Percentiles rank a stretch among this genome's conserved stretches.
Conservation (phyloP, 129 eudicot species). For the Flaveria robusta region DNA sequence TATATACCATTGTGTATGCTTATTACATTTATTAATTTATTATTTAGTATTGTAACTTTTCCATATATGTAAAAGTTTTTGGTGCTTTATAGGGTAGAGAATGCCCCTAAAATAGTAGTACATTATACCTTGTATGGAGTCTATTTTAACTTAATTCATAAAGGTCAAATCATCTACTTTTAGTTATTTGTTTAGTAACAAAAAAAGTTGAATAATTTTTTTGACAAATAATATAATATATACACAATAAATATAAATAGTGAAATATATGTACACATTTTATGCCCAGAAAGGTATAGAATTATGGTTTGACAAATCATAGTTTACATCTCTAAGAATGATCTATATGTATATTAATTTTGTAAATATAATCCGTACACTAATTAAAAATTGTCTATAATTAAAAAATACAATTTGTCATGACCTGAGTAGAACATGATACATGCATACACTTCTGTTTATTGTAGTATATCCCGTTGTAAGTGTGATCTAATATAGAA, state of each 20-base stretch:
- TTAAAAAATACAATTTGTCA: background rate
- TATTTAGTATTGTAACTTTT: conserved; percentile 3
- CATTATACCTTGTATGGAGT: conserved; percentile 24
- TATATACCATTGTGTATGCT: conserved; percentile 1
- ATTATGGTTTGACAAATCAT: background rate
- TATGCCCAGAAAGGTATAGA: background rate
- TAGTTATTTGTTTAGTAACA: background rate
- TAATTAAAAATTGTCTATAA: background rate
- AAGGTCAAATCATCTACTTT: background rate
- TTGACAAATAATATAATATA: background rate
- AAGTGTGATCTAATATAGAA: too few relatives aligned
- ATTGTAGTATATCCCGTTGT: too few relatives aligned
- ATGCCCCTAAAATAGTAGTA: conserved; percentile 23
- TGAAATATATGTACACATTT: background rate
- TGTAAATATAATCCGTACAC: background rate
- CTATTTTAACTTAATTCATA: conserved; percentile 9
- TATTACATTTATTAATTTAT: background rate
- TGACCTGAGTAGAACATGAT: background rate
- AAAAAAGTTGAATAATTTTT: background rate
- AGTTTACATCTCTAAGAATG: background rate
- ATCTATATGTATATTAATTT: too few relatives aligned
- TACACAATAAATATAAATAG: background rate
- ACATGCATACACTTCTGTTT: too few relatives aligned
- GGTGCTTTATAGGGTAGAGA: conserved; percentile 25
- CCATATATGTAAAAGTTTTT: conserved; percentile 39